Base-by-base conservation (phyloP, 2,329 filamentous ascomycete species). In the Aspergillus ochraceoroseus region DNA sequence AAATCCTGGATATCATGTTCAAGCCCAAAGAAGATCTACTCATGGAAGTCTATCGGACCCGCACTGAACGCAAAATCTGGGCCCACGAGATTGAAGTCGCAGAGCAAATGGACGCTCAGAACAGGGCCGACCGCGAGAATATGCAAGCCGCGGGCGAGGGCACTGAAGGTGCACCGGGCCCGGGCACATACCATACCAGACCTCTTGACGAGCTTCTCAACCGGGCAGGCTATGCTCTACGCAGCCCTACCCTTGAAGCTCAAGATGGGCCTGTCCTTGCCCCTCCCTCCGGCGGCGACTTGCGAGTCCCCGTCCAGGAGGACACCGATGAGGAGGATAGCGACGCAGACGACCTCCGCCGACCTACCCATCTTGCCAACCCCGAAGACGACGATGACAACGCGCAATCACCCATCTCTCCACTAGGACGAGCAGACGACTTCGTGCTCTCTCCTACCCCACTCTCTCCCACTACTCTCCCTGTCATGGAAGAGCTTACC, bases 1-100 rank as follows among this genome's bases (percentile, higher is more conserved):
- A 96, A 64, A 71, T 96, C 2, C 76, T 98, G 0, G 87, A 96
- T 57, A 76, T 81, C 1, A 73, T 98, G 0, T 98, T 98, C 69
- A 83, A 83, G 52, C 72, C 76, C 3, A 83, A 83, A 49, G 90
- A 96, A 62, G 82, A 89, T 48, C 62, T 86, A 12, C 82, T 87
- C 1, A 67, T 92, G 44, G 74, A 79, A 39, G 82, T 81, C 7
- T 75, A 77, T 6, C 72, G 75, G 33, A 86, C 83, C 0, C 77
- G 76, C 47, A 67, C 69, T 7, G 71, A 79, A 41, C 78, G 87
- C 26, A 71, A 80, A 38, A 73, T 70, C 46, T 79, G 63, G 61
- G 56, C 63, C 32, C 55, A 58, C 47, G 65, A 67, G 54, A 68
- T 70, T 20, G 64, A 68, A 38, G 52, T 59, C 1, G 58, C 59